These are phyloP conservation scores for Suillus subluteus DNA, from an alignment of 768 basidiomycete genomes.

Conservation along the genomic window DNA sequence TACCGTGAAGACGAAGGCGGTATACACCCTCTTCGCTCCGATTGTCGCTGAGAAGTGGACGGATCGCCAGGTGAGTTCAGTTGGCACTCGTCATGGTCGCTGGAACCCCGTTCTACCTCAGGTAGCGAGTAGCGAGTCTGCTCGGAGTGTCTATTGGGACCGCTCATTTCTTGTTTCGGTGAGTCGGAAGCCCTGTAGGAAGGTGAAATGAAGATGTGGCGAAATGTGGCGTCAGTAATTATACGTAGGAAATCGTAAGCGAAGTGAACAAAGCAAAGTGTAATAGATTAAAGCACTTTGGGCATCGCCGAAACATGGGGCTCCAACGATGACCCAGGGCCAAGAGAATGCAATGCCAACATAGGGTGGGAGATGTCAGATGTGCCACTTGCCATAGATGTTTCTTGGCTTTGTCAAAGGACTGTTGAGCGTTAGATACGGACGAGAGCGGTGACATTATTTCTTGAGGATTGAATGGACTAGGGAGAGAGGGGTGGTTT, in stretches of 20 bases:
- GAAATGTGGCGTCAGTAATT: conserved; percentile 36
- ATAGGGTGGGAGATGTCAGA: conserved; percentile 8
- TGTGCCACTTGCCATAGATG: conserved; percentile 36
- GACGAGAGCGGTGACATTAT: conserved; percentile 31
- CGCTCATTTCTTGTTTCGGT: conserved; percentile 26
- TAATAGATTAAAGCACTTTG: conserved; percentile 7
- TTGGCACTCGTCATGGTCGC: conserved; percentile 27
- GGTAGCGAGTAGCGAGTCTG: conserved; percentile 3
- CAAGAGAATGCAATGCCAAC: conserved; percentile 4
- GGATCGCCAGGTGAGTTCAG: conserved; percentile 3
- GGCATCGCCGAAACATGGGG: not conserved
- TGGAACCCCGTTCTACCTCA: conserved; percentile 22
- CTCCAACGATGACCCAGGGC: conserved; percentile 7
- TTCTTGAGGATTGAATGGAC: conserved; percentile 18
- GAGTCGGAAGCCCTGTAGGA: conserved; percentile 36
- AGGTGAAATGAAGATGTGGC: conserved; percentile 24
- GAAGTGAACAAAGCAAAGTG: conserved; percentile 19
- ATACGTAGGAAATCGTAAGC: conserved; percentile 27
- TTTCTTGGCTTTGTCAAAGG: conserved; percentile 41
- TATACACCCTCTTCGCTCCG: conserved; percentile 26
- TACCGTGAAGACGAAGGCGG: conserved; percentile 19
- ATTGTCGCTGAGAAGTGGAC: conserved; percentile 17
- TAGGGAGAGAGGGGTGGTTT: conserved; percentile 28
- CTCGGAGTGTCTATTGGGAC: conserved; percentile 18
- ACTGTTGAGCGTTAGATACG: conserved; percentile 25